Evolutionary conservation across 2,329 filamentous ascomycete species (phyloP).

Genomic region (Neodidymelliopsis sp.): DNA sequence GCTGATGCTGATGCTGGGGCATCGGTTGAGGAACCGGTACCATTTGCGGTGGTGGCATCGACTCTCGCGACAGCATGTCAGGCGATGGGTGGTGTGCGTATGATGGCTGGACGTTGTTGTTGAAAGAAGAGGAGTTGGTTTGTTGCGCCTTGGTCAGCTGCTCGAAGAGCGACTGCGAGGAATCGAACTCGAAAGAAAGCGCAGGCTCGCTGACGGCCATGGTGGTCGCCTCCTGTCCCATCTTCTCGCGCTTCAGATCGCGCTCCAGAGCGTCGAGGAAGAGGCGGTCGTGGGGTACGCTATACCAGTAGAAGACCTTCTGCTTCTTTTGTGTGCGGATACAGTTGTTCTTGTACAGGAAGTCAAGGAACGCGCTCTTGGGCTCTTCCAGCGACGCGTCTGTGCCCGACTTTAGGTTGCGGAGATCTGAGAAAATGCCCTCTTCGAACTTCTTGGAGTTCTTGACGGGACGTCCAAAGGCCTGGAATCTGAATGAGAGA

Average conservation of each 20-base stretch:
- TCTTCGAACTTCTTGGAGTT: conserved; percentile 99
- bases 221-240: conserved; percentile 97
- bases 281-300: conserved; percentile 94
- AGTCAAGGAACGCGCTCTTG: conserved; percentile 97
- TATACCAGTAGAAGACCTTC: conserved; percentile 99
- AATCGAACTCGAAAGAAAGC: conserved; percentile 98
- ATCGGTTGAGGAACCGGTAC: conserved; percentile 59
- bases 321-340: conserved; percentile 99
- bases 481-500: conserved; percentile 96
- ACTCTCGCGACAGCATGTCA: conserved; percentile 87
- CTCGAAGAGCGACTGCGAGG: conserved; percentile 97
- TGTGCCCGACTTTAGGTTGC: conserved; percentile 97
- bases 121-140: conserved; percentile 97
- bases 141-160: conserved; percentile 99
- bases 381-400: conserved; percentile 98
- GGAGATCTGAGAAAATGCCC: conserved; percentile 97
- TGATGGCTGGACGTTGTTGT: conserved; percentile 65
- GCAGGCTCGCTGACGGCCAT: conserved; percentile 96
- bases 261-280: conserved; percentile 98
- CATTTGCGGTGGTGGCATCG: conserved; percentile 92
- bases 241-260: conserved; percentile 98
- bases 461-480: conserved; percentile 96
- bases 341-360: conserved; percentile 99
- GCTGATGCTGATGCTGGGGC: conserved; percentile 44
- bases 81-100: conserved; percentile 87